Conservation (phyloP, 345 rosid genomes). For the Kandelia obovata region DNA sequence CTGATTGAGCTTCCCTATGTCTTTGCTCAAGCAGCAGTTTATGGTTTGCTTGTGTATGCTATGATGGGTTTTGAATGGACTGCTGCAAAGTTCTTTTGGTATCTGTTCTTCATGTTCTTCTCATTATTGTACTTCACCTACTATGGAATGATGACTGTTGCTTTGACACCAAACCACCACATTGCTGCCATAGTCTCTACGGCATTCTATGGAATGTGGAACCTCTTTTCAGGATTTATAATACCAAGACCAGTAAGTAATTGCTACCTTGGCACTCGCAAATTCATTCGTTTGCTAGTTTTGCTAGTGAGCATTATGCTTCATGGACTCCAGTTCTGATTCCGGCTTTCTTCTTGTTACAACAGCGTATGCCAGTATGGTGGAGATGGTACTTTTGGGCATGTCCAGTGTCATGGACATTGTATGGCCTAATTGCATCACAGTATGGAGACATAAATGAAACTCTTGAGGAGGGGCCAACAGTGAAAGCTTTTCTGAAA, state of each 20-base stretch:
- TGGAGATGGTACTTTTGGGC: constrained; percentile 48
- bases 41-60: constrained; percentile 51
- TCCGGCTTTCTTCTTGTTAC: background rate
- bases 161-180: constrained; percentile 63
- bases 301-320: background rate
- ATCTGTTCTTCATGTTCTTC: constrained; percentile 54
- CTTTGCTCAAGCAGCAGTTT: constrained; percentile 40
- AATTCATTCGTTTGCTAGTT: background rate
- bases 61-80: constrained; percentile 68
- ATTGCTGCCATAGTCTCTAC: constrained; percentile 49
- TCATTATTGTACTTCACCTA: constrained; percentile 62
- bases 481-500: constrained; percentile 9
- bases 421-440: constrained; percentile 23
- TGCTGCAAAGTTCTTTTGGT: constrained; percentile 54
- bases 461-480: background rate
- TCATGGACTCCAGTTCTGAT: background rate
- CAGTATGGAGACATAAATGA: constrained; percentile 13
- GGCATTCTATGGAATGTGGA: constrained; percentile 54
- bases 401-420: constrained; percentile 35
- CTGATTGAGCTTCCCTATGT: constrained; percentile 60
- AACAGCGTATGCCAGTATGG: constrained; percentile 39
- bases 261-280: too few species aligned
- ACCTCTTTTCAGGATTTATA: constrained; percentile 60
- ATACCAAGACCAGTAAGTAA: constrained; percentile 56
- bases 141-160: constrained; percentile 71